Evolutionary conservation across 192 early-diverging fungal species (phyloP).

Genomic region (Coemansia sp.): DNA sequence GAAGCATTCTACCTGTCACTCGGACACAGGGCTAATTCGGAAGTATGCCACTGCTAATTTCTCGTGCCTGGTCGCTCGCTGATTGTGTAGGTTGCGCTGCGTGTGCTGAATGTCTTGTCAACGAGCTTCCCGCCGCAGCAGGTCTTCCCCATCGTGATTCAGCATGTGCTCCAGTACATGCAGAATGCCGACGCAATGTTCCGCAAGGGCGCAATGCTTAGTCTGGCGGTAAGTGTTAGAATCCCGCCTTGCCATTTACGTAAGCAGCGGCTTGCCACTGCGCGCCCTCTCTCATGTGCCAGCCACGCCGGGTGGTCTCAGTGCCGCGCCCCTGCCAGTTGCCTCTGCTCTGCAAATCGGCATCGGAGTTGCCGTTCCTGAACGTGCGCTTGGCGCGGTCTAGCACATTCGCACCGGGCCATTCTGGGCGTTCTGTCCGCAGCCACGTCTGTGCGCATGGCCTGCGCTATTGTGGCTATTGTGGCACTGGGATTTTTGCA

Average conservation of each 20-base stretch:
- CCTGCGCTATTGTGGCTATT: constrained; percentile 11
- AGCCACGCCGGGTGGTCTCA: neutral
- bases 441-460: neutral
- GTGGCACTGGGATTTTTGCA: neutral
- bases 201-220: constrained; percentile 85
- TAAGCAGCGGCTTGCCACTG: neutral
- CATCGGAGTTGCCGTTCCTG: no score
- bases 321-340: no score
- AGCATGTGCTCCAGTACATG: constrained; percentile 71
- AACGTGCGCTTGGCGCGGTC: no score
- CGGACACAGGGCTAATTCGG: no score
- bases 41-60: no score
- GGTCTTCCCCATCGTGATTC: constrained; percentile 75
- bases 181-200: constrained; percentile 65
- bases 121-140: constrained; percentile 81
- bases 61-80: no score
- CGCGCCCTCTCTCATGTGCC: neutral
- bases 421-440: neutral
- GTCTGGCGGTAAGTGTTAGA: constrained; percentile 60
- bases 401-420: no score
- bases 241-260: neutral
- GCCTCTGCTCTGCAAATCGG: no score
- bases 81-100: constrained; percentile 50
- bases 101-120: constrained; percentile 71
- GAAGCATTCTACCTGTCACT: no score